Evolutionary conservation across 108 stramenopile species (phyloP).

Genomic region (Parietichytrium sp.): DNA sequence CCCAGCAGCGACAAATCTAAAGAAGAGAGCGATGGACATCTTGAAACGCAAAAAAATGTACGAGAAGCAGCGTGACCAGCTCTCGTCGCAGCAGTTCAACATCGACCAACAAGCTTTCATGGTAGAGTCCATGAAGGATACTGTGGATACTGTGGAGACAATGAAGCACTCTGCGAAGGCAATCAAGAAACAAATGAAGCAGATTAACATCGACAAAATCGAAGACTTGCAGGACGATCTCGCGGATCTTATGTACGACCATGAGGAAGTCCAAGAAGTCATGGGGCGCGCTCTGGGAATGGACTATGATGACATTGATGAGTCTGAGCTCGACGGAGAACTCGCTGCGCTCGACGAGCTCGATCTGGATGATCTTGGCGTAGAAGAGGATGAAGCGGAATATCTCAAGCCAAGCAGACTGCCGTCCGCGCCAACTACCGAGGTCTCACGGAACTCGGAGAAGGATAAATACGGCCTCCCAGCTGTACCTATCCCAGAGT

Average conservation of each 20-base stretch:
- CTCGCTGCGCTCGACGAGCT: constrained; percentile 77
- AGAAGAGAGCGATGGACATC: constrained; percentile 84
- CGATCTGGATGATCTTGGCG: constrained; percentile 78
- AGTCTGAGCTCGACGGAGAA: constrained; percentile 94
- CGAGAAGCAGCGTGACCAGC: constrained; percentile 89
- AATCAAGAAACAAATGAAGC: constrained; percentile 76
- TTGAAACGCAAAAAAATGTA: constrained; percentile 95
- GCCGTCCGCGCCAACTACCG: constrained; percentile 13
- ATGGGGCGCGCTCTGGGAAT: constrained; percentile 62
- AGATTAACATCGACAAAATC: constrained; percentile 87
- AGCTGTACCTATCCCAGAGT: constrained; percentile 2
- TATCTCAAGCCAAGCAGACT: constrained; percentile 20
- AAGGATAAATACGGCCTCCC: background rate
- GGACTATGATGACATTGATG: constrained; percentile 92
- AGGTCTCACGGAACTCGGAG: background rate
- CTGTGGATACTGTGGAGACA: constrained; percentile 80
- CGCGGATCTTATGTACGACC: constrained; percentile 84
- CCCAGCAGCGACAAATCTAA: constrained; percentile 68
- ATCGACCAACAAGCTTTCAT: constrained; percentile 91
- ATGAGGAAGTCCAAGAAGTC: constrained; percentile 91
- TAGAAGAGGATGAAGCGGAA: constrained; percentile 62
- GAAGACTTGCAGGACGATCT: constrained; percentile 91
- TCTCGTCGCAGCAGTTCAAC: constrained; percentile 91
- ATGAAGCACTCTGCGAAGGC: constrained; percentile 88
- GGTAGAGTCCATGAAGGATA: constrained; percentile 90